Percentiles rank a stretch among this genome's conserved stretches.
Conservation (phyloP, 1,139 yeast genomes). For the Pichia sp. region DNA sequence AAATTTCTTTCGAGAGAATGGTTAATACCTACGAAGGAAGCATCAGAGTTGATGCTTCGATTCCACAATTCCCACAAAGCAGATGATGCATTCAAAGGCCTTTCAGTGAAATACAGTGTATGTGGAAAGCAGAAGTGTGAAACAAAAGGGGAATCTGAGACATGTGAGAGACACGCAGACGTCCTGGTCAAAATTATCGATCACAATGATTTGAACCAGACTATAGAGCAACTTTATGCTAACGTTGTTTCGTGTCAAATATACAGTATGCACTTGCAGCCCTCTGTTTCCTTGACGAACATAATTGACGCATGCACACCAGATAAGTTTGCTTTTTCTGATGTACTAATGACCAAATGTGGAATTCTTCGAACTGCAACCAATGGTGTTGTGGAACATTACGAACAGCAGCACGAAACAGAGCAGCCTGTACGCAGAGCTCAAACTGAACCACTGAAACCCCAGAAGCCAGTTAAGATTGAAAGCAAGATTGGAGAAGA, state of each 20-base stretch:
- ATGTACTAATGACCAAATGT: conserved; percentile 23
- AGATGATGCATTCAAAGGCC: conserved; percentile 11
- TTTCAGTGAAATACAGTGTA: conserved; percentile 20
- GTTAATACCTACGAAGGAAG: conserved; percentile 19
- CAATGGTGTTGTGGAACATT: conserved; percentile 10
- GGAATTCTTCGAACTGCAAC: conserved; percentile 25
- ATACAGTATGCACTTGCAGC: conserved; percentile 23
- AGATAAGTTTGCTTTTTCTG: conserved; percentile 14
- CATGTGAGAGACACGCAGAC: conserved; percentile 8
- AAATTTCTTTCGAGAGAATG: conserved; percentile 23
- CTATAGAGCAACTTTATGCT: conserved; percentile 16
- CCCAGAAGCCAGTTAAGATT: background rate
- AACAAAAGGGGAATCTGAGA: background rate
- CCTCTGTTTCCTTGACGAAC: conserved; percentile 18
- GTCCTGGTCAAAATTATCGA: conserved; percentile 15
- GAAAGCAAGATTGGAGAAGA: background rate
- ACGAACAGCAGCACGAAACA: background rate
- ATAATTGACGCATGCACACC: conserved; percentile 20
- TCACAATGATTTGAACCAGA: conserved; percentile 4
- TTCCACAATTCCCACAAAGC: conserved; percentile 21
- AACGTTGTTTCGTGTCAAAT: conserved; percentile 20
- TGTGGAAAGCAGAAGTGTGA: conserved; percentile 22
- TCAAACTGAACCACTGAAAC: background rate
- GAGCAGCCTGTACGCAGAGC: background rate
- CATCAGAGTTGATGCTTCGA: conserved; percentile 22